Conservation (phyloP, 2,329 filamentous ascomycete species). For the Nothomitra cinnamomea region DNA sequence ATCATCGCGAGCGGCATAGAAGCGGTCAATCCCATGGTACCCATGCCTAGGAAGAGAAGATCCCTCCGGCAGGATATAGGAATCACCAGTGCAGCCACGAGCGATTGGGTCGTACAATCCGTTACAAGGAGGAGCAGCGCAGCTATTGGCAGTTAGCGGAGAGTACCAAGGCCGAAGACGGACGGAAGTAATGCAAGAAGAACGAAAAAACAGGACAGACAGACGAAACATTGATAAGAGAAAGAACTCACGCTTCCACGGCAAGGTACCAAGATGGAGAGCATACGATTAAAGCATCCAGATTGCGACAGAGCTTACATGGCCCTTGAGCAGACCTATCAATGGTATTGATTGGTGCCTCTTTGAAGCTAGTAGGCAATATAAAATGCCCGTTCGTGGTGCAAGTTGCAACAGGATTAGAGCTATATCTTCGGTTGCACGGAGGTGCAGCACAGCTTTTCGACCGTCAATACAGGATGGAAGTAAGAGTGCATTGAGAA, state of each 20-base stretch:
- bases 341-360: not conserved
- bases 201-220: not conserved
- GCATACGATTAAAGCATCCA: not conserved
- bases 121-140: not conserved
- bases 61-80: not conserved
- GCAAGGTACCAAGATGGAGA: slow-evolving; percentile 3
- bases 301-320: not conserved
- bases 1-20: too few relatives aligned
- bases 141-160: not conserved
- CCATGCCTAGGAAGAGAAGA: too few relatives aligned
- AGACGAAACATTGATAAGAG: not conserved
- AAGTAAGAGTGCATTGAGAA: not conserved
- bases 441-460: slow-evolving; percentile 3
- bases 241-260: slow-evolving; percentile 3
- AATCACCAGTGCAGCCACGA: not conserved
- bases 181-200: not conserved
- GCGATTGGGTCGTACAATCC: not conserved
- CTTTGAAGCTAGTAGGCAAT: not conserved
- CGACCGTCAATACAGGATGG: not conserved
- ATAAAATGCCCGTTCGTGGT: not conserved
- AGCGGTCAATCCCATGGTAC: too few relatives aligned
- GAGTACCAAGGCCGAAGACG: not conserved
- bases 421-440: not conserved
- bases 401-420: not conserved
- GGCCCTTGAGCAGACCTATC: not conserved